phyloP scores from a whole-genome alignment of 441 rosid genomes.

The Pelargonium cotyledonis region DNA sequence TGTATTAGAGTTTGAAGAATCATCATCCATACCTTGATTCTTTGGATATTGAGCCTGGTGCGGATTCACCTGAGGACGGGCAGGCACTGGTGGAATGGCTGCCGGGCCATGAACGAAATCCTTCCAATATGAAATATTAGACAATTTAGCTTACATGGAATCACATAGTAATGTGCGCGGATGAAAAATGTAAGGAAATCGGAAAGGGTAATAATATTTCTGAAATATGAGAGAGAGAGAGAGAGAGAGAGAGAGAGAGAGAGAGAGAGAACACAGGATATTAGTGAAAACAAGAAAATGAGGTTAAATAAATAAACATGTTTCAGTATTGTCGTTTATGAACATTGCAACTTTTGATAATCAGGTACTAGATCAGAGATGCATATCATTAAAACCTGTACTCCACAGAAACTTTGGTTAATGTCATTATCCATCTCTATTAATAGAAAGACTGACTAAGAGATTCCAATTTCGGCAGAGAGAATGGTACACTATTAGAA shows the following conservation, averaged over 20 bases:
- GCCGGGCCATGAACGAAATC: slow-evolving; percentile 51
- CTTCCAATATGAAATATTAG: slow-evolving; percentile 33
- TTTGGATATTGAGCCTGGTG: slow-evolving; percentile 62
- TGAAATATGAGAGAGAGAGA: background rate
- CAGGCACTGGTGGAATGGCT: slow-evolving; percentile 41
- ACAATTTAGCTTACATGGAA: slow-evolving; percentile 11
- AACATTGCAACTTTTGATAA: too few species aligned
- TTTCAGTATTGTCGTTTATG: too few species aligned
- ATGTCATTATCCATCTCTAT: too few species aligned
- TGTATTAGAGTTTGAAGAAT: too few species aligned
- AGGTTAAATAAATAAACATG: too few species aligned
- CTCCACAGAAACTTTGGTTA: too few species aligned
- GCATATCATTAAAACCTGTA: too few species aligned
- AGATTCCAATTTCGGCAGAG: too few species aligned
- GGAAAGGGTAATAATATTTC: too few species aligned
- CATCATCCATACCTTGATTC: slow-evolving; percentile 52
- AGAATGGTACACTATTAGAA: too few species aligned
- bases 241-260: background rate
- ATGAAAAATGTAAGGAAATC: background rate
- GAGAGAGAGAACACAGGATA: background rate
- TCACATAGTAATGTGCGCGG: slow-evolving; percentile 3
- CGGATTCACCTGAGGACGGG: slow-evolving; percentile 42
- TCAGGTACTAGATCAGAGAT: too few species aligned
- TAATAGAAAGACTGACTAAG: too few species aligned
- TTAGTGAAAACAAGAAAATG: background rate